Evolutionary conservation across 2,329 filamentous ascomycete species (phyloP).

Genomic region (Monosporascus sp.): DNA sequence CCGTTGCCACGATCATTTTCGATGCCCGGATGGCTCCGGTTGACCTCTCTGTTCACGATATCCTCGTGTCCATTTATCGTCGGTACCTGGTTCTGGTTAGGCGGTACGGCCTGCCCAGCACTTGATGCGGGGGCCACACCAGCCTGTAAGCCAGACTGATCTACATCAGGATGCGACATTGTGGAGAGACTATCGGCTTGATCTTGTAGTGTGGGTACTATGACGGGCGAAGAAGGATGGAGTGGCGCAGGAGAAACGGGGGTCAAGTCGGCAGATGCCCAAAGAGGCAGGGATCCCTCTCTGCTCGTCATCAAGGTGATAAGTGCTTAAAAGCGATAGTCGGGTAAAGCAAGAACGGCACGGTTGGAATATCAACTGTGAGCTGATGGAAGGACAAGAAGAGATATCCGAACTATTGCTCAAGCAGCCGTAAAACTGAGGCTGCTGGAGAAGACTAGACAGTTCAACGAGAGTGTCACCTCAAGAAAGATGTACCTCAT

Average conservation of each 20-base stretch:
- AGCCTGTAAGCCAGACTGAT: slow-evolving; percentile 24
- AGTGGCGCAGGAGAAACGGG: slow-evolving; percentile 46
- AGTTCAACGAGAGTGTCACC: too few relatives aligned
- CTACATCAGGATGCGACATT: slow-evolving; percentile 27
- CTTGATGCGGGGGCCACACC: slow-evolving; percentile 5
- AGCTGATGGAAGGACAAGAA: background rate
- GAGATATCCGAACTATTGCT: too few relatives aligned
- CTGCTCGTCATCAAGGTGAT: slow-evolving; percentile 39
- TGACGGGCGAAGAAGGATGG: slow-evolving; percentile 39
- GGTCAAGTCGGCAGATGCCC: slow-evolving; percentile 48
- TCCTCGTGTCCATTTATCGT: slow-evolving; percentile 1
- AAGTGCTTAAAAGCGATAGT: slow-evolving; percentile 2
- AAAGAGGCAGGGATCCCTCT: slow-evolving; percentile 39
- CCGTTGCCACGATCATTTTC: slow-evolving; percentile 29
- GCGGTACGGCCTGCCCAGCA: background rate
- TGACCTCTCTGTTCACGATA: background rate
- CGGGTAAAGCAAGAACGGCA: background rate
- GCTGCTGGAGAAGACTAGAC: too few relatives aligned
- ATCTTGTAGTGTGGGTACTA: slow-evolving; percentile 46
- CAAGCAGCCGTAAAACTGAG: background rate
- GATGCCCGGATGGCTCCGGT: background rate
- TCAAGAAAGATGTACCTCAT: too few relatives aligned
- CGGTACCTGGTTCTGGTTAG: slow-evolving; percentile 4
- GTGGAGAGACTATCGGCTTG: slow-evolving; percentile 45
- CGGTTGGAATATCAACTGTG: background rate